phyloP scores from a whole-genome alignment of 352 stramenopile genomes.

The Peronospora destructor region DNA sequence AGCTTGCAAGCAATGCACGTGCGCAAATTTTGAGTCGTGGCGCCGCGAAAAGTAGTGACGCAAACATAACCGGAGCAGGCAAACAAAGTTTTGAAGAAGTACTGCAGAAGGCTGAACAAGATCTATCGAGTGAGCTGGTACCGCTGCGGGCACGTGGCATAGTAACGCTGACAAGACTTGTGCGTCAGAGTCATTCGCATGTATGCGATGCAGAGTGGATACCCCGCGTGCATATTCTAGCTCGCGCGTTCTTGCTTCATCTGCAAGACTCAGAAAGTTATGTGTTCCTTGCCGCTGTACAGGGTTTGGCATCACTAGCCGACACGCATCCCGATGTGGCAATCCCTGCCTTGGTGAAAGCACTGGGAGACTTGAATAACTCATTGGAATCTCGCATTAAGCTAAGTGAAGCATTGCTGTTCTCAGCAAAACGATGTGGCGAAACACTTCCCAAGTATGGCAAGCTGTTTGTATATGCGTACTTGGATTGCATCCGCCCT shows the following conservation, averaged over 20 bases:
- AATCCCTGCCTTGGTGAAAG: slow-evolving; percentile 57
- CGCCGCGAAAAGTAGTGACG: background rate
- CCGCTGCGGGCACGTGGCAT: slow-evolving; percentile 68
- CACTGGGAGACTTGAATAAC: slow-evolving; percentile 35
- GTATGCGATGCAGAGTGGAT: slow-evolving; percentile 38
- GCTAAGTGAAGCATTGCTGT: slow-evolving; percentile 74
- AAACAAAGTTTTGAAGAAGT: slow-evolving; percentile 49
- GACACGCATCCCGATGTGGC: slow-evolving; percentile 56
- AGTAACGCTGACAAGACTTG: slow-evolving; percentile 68
- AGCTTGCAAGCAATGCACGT: slow-evolving; percentile 58
- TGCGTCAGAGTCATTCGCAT: slow-evolving; percentile 48
- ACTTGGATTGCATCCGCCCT: slow-evolving; percentile 70
- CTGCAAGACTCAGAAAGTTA: slow-evolving; percentile 75
- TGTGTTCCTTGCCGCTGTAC: slow-evolving; percentile 76
- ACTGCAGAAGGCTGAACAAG: slow-evolving; percentile 43
- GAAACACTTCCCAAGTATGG: slow-evolving; percentile 63
- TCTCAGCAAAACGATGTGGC: slow-evolving; percentile 68
- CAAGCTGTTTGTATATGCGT: slow-evolving; percentile 73
- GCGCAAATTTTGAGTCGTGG: slow-evolving; percentile 57
- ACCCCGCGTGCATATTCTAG: slow-evolving; percentile 40
- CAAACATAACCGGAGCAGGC: background rate
- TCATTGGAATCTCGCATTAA: slow-evolving; percentile 76
- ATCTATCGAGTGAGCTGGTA: slow-evolving; percentile 57
- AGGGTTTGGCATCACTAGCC: slow-evolving; percentile 54
- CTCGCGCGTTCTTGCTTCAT: slow-evolving; percentile 54